Percentiles rank a stretch among this genome's conserved stretches.
phyloP scores from a whole-genome alignment of 108 stramenopile species.

The Nannochloropsis salina region DNA sequence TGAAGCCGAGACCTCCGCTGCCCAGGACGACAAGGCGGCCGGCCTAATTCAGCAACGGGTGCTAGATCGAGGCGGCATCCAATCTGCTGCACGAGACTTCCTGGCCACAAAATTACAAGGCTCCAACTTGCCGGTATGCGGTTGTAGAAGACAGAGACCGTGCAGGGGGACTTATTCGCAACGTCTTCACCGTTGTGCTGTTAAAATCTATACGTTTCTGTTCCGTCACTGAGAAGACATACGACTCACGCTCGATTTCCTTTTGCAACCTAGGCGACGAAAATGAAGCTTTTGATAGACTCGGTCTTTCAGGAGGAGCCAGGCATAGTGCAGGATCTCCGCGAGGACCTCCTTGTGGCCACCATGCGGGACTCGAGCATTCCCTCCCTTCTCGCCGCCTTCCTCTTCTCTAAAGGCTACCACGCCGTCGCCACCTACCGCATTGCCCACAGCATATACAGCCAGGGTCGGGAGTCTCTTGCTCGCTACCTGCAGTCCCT shows the following conservation, averaged over 20 bases:
- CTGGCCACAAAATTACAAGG: constrained; percentile 8
- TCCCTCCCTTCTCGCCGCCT: constrained; percentile 34
- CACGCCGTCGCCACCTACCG: constrained; percentile 49
- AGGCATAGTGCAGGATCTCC: constrained; percentile 20
- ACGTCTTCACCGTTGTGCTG: too few species aligned
- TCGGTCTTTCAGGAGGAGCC: constrained; percentile 41
- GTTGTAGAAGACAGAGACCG: too few species aligned
- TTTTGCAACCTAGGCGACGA: not conserved
- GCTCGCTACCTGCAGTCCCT: constrained; percentile 73
- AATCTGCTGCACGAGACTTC: not conserved
- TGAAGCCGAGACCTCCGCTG: constrained; percentile 23
- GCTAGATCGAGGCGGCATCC: not conserved
- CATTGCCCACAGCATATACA: constrained; percentile 45
- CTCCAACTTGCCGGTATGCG: not conserved
- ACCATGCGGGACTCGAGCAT: constrained; percentile 32
- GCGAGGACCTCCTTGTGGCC: constrained; percentile 36
- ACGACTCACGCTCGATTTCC: not conserved
- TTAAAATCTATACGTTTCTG: too few species aligned
- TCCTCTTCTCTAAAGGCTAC: constrained; percentile 53
- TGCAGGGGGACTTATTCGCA: too few species aligned
- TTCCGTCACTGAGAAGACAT: too few species aligned
- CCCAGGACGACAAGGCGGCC: constrained; percentile 6
- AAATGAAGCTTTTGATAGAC: constrained; percentile 32
- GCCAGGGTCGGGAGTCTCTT: constrained; percentile 33
- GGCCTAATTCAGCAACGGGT: not conserved